Evolutionary conservation across 2,329 filamentous ascomycete genomes (phyloP).

Genomic region (Beauveria medogensis): DNA sequence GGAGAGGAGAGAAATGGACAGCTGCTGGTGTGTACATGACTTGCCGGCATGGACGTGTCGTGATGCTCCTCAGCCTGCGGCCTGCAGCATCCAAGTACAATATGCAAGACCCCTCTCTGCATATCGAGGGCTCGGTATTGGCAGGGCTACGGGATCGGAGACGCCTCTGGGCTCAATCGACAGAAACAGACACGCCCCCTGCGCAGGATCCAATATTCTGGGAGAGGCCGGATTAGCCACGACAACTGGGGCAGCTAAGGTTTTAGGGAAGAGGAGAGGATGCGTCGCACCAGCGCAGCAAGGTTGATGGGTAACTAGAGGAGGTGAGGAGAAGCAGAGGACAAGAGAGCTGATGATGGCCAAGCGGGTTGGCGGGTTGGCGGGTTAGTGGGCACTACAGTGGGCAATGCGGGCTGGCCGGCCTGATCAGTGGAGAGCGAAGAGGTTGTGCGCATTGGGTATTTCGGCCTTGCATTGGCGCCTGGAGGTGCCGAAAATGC

Average conservation of each 20-base stretch:
- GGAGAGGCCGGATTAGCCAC: neutral
- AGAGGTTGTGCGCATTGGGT: neutral
- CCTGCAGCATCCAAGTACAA: neutral
- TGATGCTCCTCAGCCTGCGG: neutral
- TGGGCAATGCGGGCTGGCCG: no score
- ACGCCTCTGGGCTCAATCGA: constrained; percentile 4
- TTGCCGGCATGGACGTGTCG: neutral
- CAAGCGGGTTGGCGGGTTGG: neutral
- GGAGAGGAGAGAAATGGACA: neutral
- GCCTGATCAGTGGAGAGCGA: no score
- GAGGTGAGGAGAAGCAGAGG: no score
- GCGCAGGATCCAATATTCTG: constrained; percentile 1
- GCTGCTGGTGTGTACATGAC: neutral
- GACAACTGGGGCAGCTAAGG: neutral
- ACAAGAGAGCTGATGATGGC: no score
- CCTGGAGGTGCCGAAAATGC: neutral
- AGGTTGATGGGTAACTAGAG: neutral
- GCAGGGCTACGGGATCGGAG: neutral
- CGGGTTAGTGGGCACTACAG: no score
- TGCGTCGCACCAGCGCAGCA: neutral
- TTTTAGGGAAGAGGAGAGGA: neutral
- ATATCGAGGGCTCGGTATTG: neutral
- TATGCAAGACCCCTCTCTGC: neutral
- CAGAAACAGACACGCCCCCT: neutral
- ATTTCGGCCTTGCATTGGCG: neutral